These are phyloP conservation scores for Berberis vulgaris DNA, from an alignment of 164 flowering plant species.

Conservation along the genomic window DNA sequence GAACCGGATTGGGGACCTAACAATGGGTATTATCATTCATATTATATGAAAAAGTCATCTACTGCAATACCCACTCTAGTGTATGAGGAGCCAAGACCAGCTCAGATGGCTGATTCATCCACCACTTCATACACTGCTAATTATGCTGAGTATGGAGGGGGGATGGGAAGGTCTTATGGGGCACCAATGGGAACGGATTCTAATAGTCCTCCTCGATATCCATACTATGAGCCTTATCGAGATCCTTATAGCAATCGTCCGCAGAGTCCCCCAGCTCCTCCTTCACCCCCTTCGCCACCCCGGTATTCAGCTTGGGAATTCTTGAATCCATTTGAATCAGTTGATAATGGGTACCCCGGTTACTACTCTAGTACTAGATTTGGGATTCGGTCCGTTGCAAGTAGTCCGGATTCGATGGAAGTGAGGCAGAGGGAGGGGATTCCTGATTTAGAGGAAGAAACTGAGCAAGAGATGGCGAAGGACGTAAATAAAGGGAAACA, in stretches of 20 bases:
- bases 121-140: constrained; percentile 20
- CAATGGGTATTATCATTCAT: constrained; percentile 17
- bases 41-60: constrained; percentile 57
- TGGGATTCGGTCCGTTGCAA: constrained; percentile 43
- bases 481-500: constrained; percentile 25
- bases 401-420: constrained; percentile 82
- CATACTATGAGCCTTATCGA: constrained; percentile 4
- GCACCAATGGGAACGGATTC: constrained; percentile 20
- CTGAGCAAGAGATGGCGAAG: constrained; percentile 35
- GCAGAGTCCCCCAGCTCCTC: constrained; percentile 13
- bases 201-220: constrained; percentile 5
- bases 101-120: constrained; percentile 22
- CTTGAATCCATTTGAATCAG: constrained; percentile 52
- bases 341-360: constrained; percentile 27
- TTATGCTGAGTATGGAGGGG: constrained; percentile 21
- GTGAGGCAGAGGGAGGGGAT: constrained; percentile 94
- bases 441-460: constrained; percentile 94
- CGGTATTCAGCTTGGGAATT: constrained; percentile 73
- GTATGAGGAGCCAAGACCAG: constrained; percentile 21
- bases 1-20: constrained; percentile 5
- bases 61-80: constrained; percentile 37
- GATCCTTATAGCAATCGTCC: constrained; percentile 10
- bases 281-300: constrained; percentile 71
- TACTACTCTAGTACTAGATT: constrained; percentile 21
- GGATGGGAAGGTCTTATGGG: constrained; percentile 38